phyloP scores from a whole-genome alignment of 2,329 filamentous ascomycete species.

The Curvularia verruculosa region DNA sequence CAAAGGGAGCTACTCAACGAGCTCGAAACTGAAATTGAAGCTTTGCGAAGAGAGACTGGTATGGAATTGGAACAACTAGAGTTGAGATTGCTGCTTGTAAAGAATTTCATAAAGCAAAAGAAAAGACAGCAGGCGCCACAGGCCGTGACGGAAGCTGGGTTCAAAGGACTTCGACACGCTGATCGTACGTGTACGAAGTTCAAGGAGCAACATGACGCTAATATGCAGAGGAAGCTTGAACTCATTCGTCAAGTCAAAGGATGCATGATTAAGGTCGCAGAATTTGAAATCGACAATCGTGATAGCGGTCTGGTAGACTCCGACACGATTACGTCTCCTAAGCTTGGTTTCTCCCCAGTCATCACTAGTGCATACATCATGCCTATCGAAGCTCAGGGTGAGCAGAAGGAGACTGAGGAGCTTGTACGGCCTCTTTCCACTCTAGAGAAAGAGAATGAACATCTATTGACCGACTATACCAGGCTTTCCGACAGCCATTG shows the following conservation, averaged over 20 bases:
- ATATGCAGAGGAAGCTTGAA: not conserved
- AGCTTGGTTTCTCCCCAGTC: not conserved
- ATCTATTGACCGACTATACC: not conserved
- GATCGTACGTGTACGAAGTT: not conserved
- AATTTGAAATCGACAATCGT: not conserved
- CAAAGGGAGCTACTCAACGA: not conserved
- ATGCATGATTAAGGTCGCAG: not conserved
- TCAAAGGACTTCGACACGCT: constrained; percentile 1
- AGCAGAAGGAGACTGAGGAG: not conserved
- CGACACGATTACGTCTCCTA: not conserved
- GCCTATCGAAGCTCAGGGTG: not conserved
- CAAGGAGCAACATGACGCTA: not conserved
- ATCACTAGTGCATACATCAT: not conserved
- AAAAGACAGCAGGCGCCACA: not conserved
- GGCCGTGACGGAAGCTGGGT: constrained; percentile 5
- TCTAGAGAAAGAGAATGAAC: no score
- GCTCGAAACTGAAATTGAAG: not conserved
- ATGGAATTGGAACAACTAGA: not conserved
- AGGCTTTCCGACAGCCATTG: not conserved
- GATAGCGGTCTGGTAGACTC: not conserved
- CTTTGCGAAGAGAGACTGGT: not conserved
- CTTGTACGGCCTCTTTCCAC: not conserved
- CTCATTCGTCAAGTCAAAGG: not conserved
- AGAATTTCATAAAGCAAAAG: not conserved
- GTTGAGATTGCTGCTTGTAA: not conserved